A percentile compares a stretch with the other conserved stretches of the same genome.
phyloP scores from a whole-genome alignment of 1,284 basidiomycete genomes.

The Austroboletus rostrupii region DNA sequence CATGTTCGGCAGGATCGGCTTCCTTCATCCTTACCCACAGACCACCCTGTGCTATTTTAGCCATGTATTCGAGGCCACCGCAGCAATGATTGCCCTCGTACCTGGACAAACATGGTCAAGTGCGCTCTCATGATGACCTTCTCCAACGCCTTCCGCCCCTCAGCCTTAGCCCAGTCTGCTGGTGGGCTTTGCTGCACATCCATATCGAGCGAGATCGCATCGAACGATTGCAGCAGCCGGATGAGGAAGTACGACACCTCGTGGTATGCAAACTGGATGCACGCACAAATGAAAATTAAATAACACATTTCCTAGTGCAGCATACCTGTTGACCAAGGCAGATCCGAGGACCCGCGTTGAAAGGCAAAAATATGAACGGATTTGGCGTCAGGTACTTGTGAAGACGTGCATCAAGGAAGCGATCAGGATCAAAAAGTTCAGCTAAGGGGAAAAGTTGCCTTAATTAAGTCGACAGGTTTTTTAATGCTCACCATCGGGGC shows the following conservation, averaged over 20 bases:
- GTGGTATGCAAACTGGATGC: slow-evolving; percentile 36
- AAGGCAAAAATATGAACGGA: slow-evolving; percentile 47
- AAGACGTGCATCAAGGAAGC: slow-evolving; percentile 42
- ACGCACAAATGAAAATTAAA: not conserved
- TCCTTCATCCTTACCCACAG: slow-evolving; percentile 27
- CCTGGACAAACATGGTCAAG: slow-evolving; percentile 48
- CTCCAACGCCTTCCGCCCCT: slow-evolving; percentile 26
- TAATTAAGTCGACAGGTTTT: too few species aligned
- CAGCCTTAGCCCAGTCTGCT: slow-evolving; percentile 22
- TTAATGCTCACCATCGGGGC: slow-evolving; percentile 28
- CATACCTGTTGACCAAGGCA: slow-evolving; percentile 45
- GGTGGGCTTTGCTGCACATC: slow-evolving; percentile 27
- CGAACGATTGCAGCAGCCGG: slow-evolving; percentile 37
- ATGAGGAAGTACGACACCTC: slow-evolving; percentile 39
- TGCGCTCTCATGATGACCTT: slow-evolving; percentile 34
- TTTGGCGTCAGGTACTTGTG: slow-evolving; percentile 27
- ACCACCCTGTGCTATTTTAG: slow-evolving; percentile 15
- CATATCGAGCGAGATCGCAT: slow-evolving; percentile 28
- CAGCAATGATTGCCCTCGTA: not conserved
- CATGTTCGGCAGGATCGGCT: slow-evolving; percentile 1
- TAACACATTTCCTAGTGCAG: not conserved
- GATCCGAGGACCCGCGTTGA: slow-evolving; percentile 47
- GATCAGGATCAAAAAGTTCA: slow-evolving; percentile 46
- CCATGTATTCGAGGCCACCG: not conserved
- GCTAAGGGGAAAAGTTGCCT: slow-evolving; percentile 22